These are phyloP conservation scores for Lecanicillium sp. DNA, from an alignment of 2,329 filamentous ascomycete genomes.

Conservation along the genomic window DNA sequence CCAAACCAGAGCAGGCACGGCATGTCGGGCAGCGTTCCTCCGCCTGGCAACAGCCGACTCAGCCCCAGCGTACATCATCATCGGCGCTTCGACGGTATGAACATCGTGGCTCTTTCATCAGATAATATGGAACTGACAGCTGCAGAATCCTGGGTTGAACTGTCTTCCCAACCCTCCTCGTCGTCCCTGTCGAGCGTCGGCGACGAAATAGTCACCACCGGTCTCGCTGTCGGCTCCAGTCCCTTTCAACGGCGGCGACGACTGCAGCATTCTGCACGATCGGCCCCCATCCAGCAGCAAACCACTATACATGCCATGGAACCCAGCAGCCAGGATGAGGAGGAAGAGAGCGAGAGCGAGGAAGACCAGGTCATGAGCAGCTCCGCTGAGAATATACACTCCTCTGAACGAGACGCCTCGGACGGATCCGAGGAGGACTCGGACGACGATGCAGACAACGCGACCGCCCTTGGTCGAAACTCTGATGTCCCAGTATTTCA, in stretches of 20 bases:
- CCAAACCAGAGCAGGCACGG: conserved; percentile 18
- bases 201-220: conserved; percentile 88
- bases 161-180: conserved; percentile 86
- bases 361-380: conserved; percentile 62
- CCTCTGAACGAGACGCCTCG: conserved; percentile 29
- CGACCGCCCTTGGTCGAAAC: conserved; percentile 66
- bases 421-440: conserved; percentile 41
- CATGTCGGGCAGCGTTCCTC: conserved; percentile 17
- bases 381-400: conserved; percentile 45
- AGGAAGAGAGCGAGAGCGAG: conserved; percentile 87
- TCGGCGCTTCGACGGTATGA: conserved; percentile 29
- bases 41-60: conserved; percentile 18
- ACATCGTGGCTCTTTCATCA: conserved; percentile 14
- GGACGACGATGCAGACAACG: conserved; percentile 63
- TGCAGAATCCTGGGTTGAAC: conserved; percentile 92
- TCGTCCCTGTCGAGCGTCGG: conserved; percentile 80
- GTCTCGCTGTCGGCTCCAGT: conserved; percentile 62
- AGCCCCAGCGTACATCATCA: conserved; percentile 23
- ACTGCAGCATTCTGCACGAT: conserved; percentile 22
- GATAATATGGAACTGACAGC: background rate
- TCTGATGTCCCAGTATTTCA: conserved; percentile 57
- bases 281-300: conserved; percentile 27
- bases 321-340: conserved; percentile 84
- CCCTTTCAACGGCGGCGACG: conserved; percentile 55
- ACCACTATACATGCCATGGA: conserved; percentile 34